Evolutionary conservation across 2,329 filamentous ascomycete genomes (phyloP), one percentile per base, ranked within the genome.

Genomic region (Septoria petroselini): DNA sequence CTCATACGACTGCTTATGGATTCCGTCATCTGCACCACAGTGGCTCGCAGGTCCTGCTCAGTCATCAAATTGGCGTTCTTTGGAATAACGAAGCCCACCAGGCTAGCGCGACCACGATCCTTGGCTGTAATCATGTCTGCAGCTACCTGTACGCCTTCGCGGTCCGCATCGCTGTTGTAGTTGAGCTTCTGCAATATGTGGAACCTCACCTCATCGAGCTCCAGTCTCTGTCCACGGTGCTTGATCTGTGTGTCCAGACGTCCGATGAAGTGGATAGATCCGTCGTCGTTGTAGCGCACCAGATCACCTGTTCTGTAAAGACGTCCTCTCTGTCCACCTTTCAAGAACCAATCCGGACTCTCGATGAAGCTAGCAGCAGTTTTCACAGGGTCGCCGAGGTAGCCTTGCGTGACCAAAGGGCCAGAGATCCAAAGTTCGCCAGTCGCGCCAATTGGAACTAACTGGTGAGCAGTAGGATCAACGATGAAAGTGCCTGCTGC

Each of bases 391-490:
- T 62, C 53, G 33, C 61, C 62, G 4, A 75, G 64, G 50, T 76
- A 76, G 4, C 68, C 73, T 2, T 67, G 65, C 1, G 65, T 70
- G 23, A 76, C 62, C 17, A 69, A 70, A 34, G 68, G 70, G 7
- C 73, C 72, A 53, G 74, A 71, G 3, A 76, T 48, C 0, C 75
- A 54, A 39, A 76, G 58, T 56, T 76, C 74, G 11, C 74, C 74
- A 12, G 74, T 62, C n/a, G 68, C 67, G 11, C 75, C 75, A 4
- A 76, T 62, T 0, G 74, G 71, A 1, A 70, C 39, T 5, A 67
- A 54, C 3, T 29, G 43, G 33, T 64, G 42, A 18, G 39, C 15
- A 15, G 18, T 17, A 3, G 25, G 39, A 11, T 41, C 39, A 11
- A 41, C 39, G n/a, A 41, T n/a, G 25, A 41, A 41, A 7, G 39